A percentile compares a stretch with the other conserved stretches of the same genome.
Conservation (phyloP, 768 basidiomycete species). For the Suillus hirtellus region DNA sequence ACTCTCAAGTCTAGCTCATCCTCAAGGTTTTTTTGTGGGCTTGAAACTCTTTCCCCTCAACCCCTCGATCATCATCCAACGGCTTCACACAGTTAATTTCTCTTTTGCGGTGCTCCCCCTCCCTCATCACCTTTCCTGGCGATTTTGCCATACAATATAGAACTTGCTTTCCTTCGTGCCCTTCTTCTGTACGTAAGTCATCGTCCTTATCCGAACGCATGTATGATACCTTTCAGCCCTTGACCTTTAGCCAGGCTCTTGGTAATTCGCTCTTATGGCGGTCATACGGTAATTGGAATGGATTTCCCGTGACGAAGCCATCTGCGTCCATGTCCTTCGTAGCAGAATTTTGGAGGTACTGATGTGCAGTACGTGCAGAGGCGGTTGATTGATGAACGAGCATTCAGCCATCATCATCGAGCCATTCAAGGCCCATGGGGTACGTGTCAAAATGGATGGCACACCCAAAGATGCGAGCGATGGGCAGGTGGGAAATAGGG, state of each 20-base stretch:
- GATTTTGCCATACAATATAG: conserved; percentile 54
- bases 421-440: conserved; percentile 82
- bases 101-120: conserved; percentile 33
- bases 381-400: too few relatives aligned
- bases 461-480: conserved; percentile 78
- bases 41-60: conserved; percentile 40
- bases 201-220: conserved; percentile 76
- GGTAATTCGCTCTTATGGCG: conserved; percentile 75
- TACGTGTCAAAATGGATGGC: conserved; percentile 74
- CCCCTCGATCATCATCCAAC: conserved; percentile 57
- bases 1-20: conserved; percentile 83
- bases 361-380: too few relatives aligned
- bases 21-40: conserved; percentile 67
- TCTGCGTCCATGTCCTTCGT: conserved; percentile 53
- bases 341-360: conserved; percentile 48
- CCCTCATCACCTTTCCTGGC: conserved; percentile 62
- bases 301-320: conserved; percentile 61
- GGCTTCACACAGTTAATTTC: conserved; percentile 36
- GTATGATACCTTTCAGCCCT: conserved; percentile 62
- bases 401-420: conserved; percentile 74
- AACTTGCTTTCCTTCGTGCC: conserved; percentile 79
- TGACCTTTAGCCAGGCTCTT: conserved; percentile 68
- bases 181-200: conserved; percentile 69
- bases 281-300: conserved; percentile 75
- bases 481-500: conserved; percentile 75